Evolutionary conservation across 2,329 filamentous ascomycete genomes (phyloP), one percentile per base, ranked within the genome.

Genomic region (Cladosporium sp.): DNA sequence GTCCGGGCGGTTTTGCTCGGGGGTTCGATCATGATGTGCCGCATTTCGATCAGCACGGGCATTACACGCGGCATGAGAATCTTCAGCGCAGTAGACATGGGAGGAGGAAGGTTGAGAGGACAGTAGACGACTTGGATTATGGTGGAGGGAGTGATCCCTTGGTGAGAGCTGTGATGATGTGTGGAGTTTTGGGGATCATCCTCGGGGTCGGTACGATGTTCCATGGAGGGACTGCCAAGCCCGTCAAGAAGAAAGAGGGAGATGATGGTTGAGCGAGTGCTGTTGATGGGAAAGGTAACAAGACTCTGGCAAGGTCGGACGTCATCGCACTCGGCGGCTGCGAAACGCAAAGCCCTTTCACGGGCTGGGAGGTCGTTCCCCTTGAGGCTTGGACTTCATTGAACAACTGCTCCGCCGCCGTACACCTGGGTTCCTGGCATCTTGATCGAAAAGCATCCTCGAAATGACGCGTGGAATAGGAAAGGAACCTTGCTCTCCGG

Each of bases 11-110:
- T 0, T 85, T 85, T 74, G 81, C 81, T 0, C 76, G 76, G 2
- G 84, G 70, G 2, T 61, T 67, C 45, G 68, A 73, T 27, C 73
- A 80, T 50, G 75, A 83, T 29, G 75, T 89, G 27, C 81, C 83
- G 58, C 88, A 96, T 71, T 99, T 96, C 60, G 85, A 97, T 70
- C 79, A 80, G 36, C 74, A 72, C 37, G 77, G 79, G 8, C 91
- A 96, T 69, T 82, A 83, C 60, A 76, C 82, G 55, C 95, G 89
- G 53, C 89, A 95, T 56, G 75, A 79, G 43, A 73, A 78, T 29
- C 77, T 86, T 7, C 61, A 63, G 54, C 52, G 53, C 43, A 58
- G 51, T 17, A 43, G 60, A 37, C 58, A 61, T 52, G 53, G 47
- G 19, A 56, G 54, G 34, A 55, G 57, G 54, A 58, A 54, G 40